Conservation (phyloP, 805 yeast species). For the Metschnikowia arizonensis region DNA sequence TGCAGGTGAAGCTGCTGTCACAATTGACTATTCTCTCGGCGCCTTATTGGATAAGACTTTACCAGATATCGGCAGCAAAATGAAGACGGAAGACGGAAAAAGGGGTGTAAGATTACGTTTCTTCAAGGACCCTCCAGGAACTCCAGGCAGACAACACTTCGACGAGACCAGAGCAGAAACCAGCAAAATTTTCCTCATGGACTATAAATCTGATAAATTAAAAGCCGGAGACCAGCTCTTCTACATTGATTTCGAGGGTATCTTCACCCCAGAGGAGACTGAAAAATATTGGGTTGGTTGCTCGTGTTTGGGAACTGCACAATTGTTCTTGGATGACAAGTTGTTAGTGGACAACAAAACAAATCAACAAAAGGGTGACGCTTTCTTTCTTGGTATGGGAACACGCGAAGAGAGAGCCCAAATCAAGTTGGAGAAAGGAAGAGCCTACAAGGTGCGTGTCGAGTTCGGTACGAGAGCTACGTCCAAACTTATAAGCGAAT, state of each 20-base stretch:
- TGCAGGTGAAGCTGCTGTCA: constrained; percentile 19
- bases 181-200: constrained; percentile 18
- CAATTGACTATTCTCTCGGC: constrained; percentile 28
- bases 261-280: constrained; percentile 43
- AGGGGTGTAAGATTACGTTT: constrained; percentile 25
- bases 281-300: constrained; percentile 52
- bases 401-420: constrained; percentile 46
- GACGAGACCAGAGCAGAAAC: constrained; percentile 21
- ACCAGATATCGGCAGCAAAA: constrained; percentile 28
- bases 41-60: constrained; percentile 28
- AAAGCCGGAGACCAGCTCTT: constrained; percentile 23
- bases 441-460: constrained; percentile 41
- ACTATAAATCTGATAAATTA: constrained; percentile 14
- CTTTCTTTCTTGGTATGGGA: constrained; percentile 51
- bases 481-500: constrained; percentile 14
- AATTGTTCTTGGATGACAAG: constrained; percentile 48
- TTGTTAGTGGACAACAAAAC: constrained; percentile 55
- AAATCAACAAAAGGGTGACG: constrained; percentile 45
- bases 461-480: constrained; percentile 53
- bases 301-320: constrained; percentile 52
- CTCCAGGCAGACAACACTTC: constrained; percentile 22
- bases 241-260: constrained; percentile 44
- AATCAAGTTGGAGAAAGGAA: constrained; percentile 40
- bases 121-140: constrained; percentile 27
- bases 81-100: constrained; percentile 22